Base-by-base conservation (phyloP, 306 rosid species). In the Sindora glabra region DNA sequence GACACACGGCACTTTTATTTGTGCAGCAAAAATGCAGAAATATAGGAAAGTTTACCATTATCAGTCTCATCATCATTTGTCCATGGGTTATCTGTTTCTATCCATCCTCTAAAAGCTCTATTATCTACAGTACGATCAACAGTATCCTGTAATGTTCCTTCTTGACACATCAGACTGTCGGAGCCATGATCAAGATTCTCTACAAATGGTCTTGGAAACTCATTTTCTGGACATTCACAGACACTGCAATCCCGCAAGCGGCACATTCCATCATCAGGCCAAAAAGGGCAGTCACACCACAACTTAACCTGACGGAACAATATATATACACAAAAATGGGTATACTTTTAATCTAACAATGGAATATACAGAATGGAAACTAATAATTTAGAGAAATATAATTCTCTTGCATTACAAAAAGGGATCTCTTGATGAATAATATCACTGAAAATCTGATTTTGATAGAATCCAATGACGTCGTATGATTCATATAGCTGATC, bases 261-360 rank as follows among this genome's bases (percentile, higher is more conserved):
- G 62, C 89, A 83, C 89, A 83, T 83, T 21, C 89, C 89, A 64
- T 79, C 89, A 38, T 83, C 83, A 54, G 81, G 89, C 89, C 89
- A 83, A 62, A 79, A 83, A 8, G 83, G 89, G 63, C 89, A 83
- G 68, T 83, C 89, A 27, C 89, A 83, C 89, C 86, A 79, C 46
- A 83, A 62, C 77, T 83, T 83, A 34, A 52, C 83, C 89, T 83
- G 37, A 12, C 22, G 13, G 39, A 5, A 14, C 34, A 48, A 29
- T n/a, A 40, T 8, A 40, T 40, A n/a, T 40, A 40, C 19, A 40
- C 6, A 1, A 21, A 46, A 46, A 24, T 46, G 51, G 14, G 11
- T 21, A 46, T 19, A 2, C 10, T 26, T 8, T 13, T 19, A 46
- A 29, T 13, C 3, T 30, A 30, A 5, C 5, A 21, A 10, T 30